Percentiles rank a stretch among this genome's conserved stretches.
Evolutionary conservation across 2,329 filamentous ascomycete species (phyloP).

Genomic region (Triangularia verruculosa): DNA sequence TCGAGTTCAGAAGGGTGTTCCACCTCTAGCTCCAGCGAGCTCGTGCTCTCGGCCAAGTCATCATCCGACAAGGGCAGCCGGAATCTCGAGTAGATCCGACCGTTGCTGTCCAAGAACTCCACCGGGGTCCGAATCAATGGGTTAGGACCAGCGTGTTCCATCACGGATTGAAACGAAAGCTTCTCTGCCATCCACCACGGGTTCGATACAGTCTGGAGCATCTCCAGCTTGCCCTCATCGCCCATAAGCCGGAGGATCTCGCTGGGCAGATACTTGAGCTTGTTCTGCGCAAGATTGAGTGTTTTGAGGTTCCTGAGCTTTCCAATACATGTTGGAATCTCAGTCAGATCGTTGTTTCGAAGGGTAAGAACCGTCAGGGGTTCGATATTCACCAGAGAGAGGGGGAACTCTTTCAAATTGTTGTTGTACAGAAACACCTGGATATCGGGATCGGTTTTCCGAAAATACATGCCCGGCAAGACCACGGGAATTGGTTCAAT

Average conservation of each 20-base stretch:
- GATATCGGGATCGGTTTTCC: conserved; percentile 55
- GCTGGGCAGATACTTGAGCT: conserved; percentile 57
- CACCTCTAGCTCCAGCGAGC: not conserved
- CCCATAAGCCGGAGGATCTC: conserved; percentile 59
- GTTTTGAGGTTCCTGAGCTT: conserved; percentile 57
- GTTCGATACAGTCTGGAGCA: conserved; percentile 61
- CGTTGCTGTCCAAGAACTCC: not conserved
- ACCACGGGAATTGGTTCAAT: conserved; percentile 55
- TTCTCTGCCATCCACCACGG: conserved; percentile 44
- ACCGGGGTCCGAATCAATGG: not conserved
- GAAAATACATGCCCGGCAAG: conserved; percentile 56
- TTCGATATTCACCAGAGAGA: conserved; percentile 59
- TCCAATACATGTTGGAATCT: conserved; percentile 59
- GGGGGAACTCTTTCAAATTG: conserved; percentile 52
- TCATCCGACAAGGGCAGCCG: not conserved
- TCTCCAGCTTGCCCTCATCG: conserved; percentile 43
- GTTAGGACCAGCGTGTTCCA: not conserved
- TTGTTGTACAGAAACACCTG: conserved; percentile 63
- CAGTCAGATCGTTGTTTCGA: conserved; percentile 59
- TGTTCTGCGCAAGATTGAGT: conserved; percentile 66
- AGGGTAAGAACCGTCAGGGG: conserved; percentile 64
- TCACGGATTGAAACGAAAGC: not conserved
- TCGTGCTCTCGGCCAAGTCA: not conserved
- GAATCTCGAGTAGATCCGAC: not conserved
- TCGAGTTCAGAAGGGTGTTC: not conserved